phyloP scores from a whole-genome alignment of 2,329 filamentous ascomycete species.

The Claviceps sp. region DNA sequence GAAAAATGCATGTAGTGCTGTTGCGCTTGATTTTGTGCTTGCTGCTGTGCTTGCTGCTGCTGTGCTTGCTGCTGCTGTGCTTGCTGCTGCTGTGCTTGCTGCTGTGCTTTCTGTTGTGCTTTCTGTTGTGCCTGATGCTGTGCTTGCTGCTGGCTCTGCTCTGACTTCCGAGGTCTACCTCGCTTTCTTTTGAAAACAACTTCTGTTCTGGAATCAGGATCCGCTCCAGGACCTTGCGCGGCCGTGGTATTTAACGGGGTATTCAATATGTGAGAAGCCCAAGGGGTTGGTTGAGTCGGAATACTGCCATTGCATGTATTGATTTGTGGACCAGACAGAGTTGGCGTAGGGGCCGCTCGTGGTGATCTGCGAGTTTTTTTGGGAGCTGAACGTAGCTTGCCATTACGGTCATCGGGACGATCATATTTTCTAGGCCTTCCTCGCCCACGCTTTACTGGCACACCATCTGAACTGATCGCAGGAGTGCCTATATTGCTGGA shows the following conservation, averaged over 20 bases:
- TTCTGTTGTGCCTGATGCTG: neutral
- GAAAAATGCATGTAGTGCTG: slow-evolving; percentile 1
- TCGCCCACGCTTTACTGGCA: neutral
- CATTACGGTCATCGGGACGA: neutral
- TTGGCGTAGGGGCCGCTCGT: neutral
- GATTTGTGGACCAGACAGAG: neutral
- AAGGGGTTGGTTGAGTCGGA: neutral
- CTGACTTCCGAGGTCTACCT: slow-evolving; percentile 6
- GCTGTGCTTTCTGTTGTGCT: neutral
- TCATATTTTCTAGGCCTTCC: slow-evolving; percentile 3
- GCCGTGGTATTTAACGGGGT: neutral
- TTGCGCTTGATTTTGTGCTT: neutral
- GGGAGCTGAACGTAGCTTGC: neutral
- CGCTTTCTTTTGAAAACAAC: slow-evolving; percentile 2
- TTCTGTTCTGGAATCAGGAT: neutral
- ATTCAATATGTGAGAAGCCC: neutral
- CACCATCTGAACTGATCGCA: neutral
- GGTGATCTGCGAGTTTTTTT: neutral
- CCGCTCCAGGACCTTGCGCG: neutral
- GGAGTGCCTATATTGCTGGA: neutral
- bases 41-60: neutral
- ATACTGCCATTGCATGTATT: neutral
- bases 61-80: neutral
- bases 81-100: neutral
- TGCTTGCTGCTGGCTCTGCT: neutral